A percentile compares a stretch with the other conserved stretches of the same genome.
Evolutionary conservation across 805 yeast genomes (phyloP).

Genomic region (Ogataea wickerhamii): DNA sequence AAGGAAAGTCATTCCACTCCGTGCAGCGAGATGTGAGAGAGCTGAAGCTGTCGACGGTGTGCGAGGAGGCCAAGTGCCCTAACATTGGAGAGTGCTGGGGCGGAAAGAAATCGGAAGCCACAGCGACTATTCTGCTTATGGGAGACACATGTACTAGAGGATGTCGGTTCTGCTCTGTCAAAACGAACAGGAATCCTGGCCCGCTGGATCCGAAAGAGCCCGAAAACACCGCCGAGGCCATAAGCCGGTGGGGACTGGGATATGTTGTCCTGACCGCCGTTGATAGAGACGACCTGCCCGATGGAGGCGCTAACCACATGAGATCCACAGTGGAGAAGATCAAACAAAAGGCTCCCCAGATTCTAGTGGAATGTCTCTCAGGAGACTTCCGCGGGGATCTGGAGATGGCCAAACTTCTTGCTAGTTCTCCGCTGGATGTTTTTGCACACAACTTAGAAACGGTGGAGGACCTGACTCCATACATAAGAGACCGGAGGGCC

Average conservation of each 20-base stretch:
- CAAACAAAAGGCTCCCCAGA: constrained; percentile 84
- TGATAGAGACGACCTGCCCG: constrained; percentile 90
- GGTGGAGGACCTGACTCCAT: constrained; percentile 92
- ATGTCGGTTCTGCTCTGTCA: constrained; percentile 97
- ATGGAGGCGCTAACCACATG: constrained; percentile 91
- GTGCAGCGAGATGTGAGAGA: constrained; percentile 86
- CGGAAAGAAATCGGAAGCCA: constrained; percentile 88
- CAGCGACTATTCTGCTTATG: constrained; percentile 95
- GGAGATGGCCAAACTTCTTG: constrained; percentile 73
- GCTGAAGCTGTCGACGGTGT: constrained; percentile 86
- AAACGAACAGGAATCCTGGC: constrained; percentile 83
- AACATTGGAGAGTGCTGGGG: constrained; percentile 99
- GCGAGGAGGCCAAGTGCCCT: constrained; percentile 99
- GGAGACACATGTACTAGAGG: constrained; percentile 99
- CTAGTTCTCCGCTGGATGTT: constrained; percentile 86
- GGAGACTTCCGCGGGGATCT: constrained; percentile 96
- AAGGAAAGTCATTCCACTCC: constrained; percentile 78
- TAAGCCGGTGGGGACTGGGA: constrained; percentile 96
- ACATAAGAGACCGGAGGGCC: constrained; percentile 94
- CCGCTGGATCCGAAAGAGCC: constrained; percentile 96
- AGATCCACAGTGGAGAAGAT: constrained; percentile 83
- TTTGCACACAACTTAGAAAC: constrained; percentile 97
- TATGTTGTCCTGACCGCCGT: constrained; percentile 97
- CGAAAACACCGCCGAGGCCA: constrained; percentile 96
- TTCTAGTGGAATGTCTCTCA: constrained; percentile 85